Base-by-base conservation (phyloP, 495 filamentous ascomycete genomes). In the Amniculicola lignicola region DNA sequence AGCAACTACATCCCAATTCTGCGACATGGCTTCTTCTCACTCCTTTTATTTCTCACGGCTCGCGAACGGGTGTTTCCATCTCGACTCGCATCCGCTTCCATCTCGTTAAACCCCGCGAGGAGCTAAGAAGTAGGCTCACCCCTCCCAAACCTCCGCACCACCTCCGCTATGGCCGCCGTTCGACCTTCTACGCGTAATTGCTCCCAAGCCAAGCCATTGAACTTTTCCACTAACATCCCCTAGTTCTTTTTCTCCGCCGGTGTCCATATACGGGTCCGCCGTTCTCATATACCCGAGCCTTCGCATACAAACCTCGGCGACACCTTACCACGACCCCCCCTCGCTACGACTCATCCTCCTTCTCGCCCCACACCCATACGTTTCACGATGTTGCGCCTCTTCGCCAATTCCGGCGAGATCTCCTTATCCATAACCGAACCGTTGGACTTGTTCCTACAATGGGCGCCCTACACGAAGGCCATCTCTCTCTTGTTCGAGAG, bases 371-470 rank as follows among this genome's bases (percentile, higher is more conserved):
- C 4, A 82, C 92, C 64, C 82, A 86, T 68, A 73, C 95, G 62
- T 84, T 93, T 70, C 85, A 84, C 56, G 82, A 86, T 61, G 80
- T 91, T 52, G 71, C 83, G 16, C 71, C 77, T 1, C 77, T 96
- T 29, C 89, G 90, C 41, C 68, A 80, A 63, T 81, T 84, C 72
- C 87, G 91, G 14, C 79, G 78, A 1, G 74, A 82, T 24, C 79
- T 92, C 25, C 74, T 85, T 37, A 75, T 83, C 44, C 76, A 82
- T 58, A 77, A 84, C 65, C 82, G 85, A 27, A 83, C 83, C 15
- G 82, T 98, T 42, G 90, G 87, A 38, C 81, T 98, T 9, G 89
- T 98, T 6, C 93, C 93, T 0, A 98, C 93, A 9, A 96, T 98
- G 92, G 93, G 93, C 33, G 93, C 93, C 14, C 79, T 98, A 0